Evolutionary conservation across 2,329 filamentous ascomycete genomes (phyloP).

Genomic region (Hypomyces rosellus): DNA sequence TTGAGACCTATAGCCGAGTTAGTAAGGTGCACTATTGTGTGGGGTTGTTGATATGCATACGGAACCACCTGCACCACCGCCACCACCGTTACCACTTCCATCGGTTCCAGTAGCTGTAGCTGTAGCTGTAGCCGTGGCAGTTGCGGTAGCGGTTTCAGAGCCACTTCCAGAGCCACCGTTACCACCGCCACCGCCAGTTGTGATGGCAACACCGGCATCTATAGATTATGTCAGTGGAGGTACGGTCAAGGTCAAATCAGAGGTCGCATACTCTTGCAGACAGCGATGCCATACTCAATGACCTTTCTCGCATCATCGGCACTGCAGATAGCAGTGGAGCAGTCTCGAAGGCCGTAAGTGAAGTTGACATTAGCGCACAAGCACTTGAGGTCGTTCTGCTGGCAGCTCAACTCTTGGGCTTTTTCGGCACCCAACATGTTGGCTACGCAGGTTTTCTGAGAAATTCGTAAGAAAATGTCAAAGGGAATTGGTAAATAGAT

Average conservation of each 20-base stretch:
- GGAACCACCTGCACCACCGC: background rate
- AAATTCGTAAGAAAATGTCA: slow-evolving; percentile 11
- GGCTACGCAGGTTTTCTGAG: slow-evolving; percentile 42
- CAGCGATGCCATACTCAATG: slow-evolving; percentile 32
- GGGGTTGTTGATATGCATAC: background rate
- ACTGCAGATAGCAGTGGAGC: slow-evolving; percentile 38
- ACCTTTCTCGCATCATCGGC: slow-evolving; percentile 28
- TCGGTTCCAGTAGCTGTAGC: background rate
- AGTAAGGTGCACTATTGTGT: background rate
- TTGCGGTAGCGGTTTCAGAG: background rate
- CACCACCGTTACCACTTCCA: background rate
- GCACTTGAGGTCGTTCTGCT: slow-evolving; percentile 34
- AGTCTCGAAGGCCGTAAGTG: slow-evolving; percentile 46
- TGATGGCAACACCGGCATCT: slow-evolving; percentile 30
- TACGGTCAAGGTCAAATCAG: background rate
- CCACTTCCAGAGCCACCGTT: slow-evolving; percentile 1
- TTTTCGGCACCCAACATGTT: slow-evolving; percentile 43
- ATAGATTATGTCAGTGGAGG: slow-evolving; percentile 13
- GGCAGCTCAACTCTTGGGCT: slow-evolving; percentile 41
- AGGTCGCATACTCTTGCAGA: slow-evolving; percentile 32
- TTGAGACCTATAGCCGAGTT: slow-evolving; percentile 23
- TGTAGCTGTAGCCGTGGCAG: background rate
- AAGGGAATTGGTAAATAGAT: background rate
- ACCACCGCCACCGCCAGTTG: slow-evolving; percentile 9
- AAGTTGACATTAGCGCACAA: slow-evolving; percentile 43